phyloP scores from a whole-genome alignment of 345 rosid species.

The Hibiscus syriacus region DNA sequence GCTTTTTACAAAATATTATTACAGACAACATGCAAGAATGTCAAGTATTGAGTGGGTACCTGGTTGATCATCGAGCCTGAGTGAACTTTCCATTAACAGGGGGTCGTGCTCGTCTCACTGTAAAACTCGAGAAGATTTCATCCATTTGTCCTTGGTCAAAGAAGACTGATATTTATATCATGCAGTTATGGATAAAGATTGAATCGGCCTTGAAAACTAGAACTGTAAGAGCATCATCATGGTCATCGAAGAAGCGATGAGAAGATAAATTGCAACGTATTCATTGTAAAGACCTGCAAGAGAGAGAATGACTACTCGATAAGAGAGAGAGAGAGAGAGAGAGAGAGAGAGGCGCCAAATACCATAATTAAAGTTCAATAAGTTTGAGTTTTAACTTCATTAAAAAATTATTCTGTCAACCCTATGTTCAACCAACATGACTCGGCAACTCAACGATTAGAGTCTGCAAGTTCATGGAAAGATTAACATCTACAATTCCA shows the following conservation, averaged over 20 bases:
- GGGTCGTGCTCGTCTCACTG: not conserved
- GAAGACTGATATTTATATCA: not conserved
- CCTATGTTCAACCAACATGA: not conserved
- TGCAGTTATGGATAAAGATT: not conserved
- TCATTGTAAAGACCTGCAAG: constrained; percentile 46
- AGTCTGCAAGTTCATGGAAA: not conserved
- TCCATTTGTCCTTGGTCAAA: constrained; percentile 13
- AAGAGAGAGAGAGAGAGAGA: too few relatives aligned
- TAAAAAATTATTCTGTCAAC: not conserved
- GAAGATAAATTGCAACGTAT: constrained; percentile 20
- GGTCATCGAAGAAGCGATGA: constrained; percentile 22
- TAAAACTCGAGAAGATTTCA: not conserved
- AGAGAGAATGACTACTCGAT: not conserved
- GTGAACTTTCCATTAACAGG: not conserved
- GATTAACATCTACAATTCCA: not conserved
- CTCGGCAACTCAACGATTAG: not conserved
- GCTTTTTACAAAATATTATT: constrained; percentile 35
- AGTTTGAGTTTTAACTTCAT: not conserved
- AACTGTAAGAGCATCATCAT: constrained; percentile 28
- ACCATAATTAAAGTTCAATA: not conserved
- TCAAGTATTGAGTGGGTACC: constrained; percentile 21
- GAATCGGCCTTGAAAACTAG: constrained; percentile 1
- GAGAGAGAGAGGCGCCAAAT: too few relatives aligned
- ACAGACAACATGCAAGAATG: constrained; percentile 35
- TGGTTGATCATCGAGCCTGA: constrained; percentile 11